phyloP scores from a whole-genome alignment of 306 rosid genomes.

The Casuarina equisetifolia region DNA sequence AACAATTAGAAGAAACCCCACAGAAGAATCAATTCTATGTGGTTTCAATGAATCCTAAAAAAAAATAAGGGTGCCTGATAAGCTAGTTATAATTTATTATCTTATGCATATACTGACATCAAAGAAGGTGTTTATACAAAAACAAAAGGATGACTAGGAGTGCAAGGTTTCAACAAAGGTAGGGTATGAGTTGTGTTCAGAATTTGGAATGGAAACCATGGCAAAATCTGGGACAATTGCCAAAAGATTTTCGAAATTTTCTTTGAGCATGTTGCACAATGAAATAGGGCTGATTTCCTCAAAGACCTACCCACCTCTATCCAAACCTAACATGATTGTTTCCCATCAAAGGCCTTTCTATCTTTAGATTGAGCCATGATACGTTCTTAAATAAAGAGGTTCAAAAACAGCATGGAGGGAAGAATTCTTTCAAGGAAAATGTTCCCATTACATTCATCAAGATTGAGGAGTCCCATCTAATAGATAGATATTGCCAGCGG shows the following conservation, averaged over 20 bases:
- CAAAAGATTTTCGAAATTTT: too few species aligned
- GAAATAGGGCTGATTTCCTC: too few species aligned
- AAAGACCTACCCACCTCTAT: too few species aligned
- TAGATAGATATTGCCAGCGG: not conserved
- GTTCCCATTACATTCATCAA: not conserved
- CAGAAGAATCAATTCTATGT: constrained; percentile 16
- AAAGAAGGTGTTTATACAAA: not conserved
- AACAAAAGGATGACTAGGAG: not conserved
- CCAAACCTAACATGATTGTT: too few species aligned
- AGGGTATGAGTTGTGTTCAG: not conserved
- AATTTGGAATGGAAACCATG: not conserved
- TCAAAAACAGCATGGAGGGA: not conserved
- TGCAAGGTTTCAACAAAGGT: not conserved
- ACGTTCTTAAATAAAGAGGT: not conserved
- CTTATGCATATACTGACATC: not conserved
- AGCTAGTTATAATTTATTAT: not conserved
- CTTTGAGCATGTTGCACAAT: too few species aligned
- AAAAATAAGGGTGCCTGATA: not conserved
- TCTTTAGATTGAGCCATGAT: not conserved
- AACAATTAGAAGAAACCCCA: constrained; percentile 23
- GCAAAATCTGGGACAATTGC: not conserved
- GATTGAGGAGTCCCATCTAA: not conserved
- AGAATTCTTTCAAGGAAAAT: not conserved
- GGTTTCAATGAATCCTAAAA: not conserved
- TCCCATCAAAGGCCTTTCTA: too few species aligned